Base-by-base conservation (phyloP, 2,329 filamentous ascomycete genomes). In the Ascochyta fabae region DNA sequence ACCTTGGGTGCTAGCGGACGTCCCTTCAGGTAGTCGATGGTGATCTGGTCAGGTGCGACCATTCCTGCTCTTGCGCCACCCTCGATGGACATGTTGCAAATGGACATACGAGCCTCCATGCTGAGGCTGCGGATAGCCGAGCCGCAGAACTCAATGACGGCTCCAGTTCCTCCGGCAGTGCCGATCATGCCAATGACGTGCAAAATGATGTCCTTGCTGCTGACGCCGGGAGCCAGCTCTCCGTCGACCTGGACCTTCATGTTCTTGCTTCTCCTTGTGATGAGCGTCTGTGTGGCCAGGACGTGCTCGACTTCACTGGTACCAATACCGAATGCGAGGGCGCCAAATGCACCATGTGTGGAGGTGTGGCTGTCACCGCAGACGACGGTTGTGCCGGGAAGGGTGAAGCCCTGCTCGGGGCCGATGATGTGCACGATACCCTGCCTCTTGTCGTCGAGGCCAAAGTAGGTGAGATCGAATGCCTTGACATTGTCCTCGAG, bases 31-130 rank as follows among this genome's bases (percentile, higher is more conserved):
- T 98, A 99, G 65, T 96, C 91, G 68, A 96, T 96, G 26, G 95
- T 98, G 55, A 83, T 90, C 72, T 97, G 89, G 71, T 99, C 95
- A 5, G 95, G 95, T 9, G 95, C 95, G 56, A 99, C 88, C 92
- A 99, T 96, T 65, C 95, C 95, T 58, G 94, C 94, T 79, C 95
- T 86, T 43, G 95, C 95, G 78, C 95, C 95, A 66, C 84, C 95
- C 82, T 99, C 95, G 67, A 98, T 97, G 13, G 93, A 92, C 95
- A 98, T 98, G 82, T 99, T 99, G 83, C 95, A 98, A 75, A 99
- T 96, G 61, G 93, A 97, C 95, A 99, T 98, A 66, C 95, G 88
- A 39, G 94, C 95, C 79, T 98, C 95, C 86, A 99, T 96, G 78
- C 91, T 96, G 68, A 98, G 83, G 59, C 79, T 80, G 66, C 92